Evolutionary conservation across 768 basidiomycete genomes (phyloP), one percentile per base, ranked within the genome.

Genomic region (Suillus luteus): DNA sequence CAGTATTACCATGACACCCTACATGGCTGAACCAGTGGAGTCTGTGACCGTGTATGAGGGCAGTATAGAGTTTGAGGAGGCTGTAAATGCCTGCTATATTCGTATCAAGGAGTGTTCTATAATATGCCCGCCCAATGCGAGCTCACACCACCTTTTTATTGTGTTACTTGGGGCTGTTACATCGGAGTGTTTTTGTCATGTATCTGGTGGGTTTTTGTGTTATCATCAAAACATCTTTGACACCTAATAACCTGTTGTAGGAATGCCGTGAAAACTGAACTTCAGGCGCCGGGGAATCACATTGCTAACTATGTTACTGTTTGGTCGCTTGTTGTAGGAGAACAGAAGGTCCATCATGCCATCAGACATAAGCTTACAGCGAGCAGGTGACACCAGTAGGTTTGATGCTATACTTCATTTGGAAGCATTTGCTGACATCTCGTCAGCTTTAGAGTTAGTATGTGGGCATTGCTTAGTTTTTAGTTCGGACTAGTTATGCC

Each of bases 21-120:
- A 52, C 51, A 52, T 52, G 51, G 15, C 15, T 1, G 17, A 52
- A 31, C 27, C 27, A 31, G 51, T 31, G 9, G 51, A 31, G 15
- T 31, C 1, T 10, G 51, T 31, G 51, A 52, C 51, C 31, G 51
- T 52, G 51, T 4, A 52, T 11, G 15, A 52, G 51, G 51, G 27
- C 51, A 52, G 51, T 52, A 15, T 51, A 27, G 49, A 51, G 51
- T 52, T 31, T 31, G 51, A 52, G 51, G 51, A 52, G 51, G 51
- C 51, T 2, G 9, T 8, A 1, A 52, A 52, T 52, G 51, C 51
- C 31, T 31, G 31, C 17, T 52, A 52, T 52, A 52, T 4, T 52
- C 4, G 0, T 52, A 31, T 52, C 3, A 10, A 52, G 51, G 51
- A 52, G 31, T 52, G 9, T 52, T 52, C 27, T 52, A 52, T 52